These are phyloP conservation scores for Microsporum audouinii DNA, from an alignment of 2,329 filamentous ascomycete genomes.

Conservation along the genomic window DNA sequence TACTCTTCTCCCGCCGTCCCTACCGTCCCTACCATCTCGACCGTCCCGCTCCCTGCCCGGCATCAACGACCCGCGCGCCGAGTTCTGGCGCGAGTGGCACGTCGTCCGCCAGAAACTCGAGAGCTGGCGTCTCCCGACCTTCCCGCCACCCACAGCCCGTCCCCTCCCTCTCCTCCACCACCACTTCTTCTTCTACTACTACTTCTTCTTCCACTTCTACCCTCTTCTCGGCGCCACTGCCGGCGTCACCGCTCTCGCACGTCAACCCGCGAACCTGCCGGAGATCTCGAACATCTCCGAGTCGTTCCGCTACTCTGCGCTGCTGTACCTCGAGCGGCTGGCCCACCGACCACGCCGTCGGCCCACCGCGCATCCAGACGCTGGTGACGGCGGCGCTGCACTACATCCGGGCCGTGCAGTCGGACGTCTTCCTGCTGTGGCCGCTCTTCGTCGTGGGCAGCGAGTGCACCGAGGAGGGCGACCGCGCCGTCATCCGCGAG, in stretches of 20 bases:
- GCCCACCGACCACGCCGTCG: conserved; percentile 61
- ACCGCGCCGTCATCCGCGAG: conserved; percentile 65
- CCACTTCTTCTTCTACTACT: background rate
- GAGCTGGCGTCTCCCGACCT: conserved; percentile 58
- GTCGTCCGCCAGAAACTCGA: conserved; percentile 64
- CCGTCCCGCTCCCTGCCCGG: no score
- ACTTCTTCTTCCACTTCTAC: conserved; percentile 11
- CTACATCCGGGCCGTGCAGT: conserved; percentile 68
- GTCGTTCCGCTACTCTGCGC: conserved; percentile 76
- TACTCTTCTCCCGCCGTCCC: conserved; percentile 6
- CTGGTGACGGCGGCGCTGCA: conserved; percentile 71
- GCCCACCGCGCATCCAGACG: conserved; percentile 66
- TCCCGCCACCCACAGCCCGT: background rate
- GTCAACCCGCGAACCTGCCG: conserved; percentile 50
- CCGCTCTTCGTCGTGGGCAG: conserved; percentile 82
- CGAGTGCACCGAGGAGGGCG: conserved; percentile 71
- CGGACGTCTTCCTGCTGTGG: conserved; percentile 86
- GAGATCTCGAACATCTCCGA: conserved; percentile 77
- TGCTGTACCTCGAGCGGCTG: conserved; percentile 81
- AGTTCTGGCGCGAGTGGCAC: conserved; percentile 66
- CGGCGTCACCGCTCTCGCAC: conserved; percentile 17
- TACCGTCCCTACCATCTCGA: background rate
- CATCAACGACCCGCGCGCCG: conserved; percentile 42
- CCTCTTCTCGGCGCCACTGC: conserved; percentile 21
- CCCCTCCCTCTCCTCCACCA: conserved; percentile 4